Base-by-base conservation (phyloP, 371 early-diverging fungal species). In the Encephalitozoon cuniculi region DNA sequence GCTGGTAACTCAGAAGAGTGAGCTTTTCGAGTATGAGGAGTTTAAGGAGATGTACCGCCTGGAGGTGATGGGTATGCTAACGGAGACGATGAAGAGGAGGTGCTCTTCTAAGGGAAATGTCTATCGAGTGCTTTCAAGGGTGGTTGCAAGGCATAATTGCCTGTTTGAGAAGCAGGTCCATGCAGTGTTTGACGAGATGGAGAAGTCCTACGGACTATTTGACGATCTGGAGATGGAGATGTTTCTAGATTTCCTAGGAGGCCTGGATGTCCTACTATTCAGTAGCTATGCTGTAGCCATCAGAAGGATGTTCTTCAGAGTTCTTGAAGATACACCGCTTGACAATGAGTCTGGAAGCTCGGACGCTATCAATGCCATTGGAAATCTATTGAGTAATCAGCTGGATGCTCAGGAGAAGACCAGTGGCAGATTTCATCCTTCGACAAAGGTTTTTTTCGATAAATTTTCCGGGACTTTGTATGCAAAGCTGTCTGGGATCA, bases 161-260 rank as follows among this genome's bases (percentile, higher is more conserved):
- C 11, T 59, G 5, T 59, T 59, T 34, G 59, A 59, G 34, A 59
- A 59, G 18, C 4, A 11, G n/a, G 34, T 59, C 18, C 59, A 34
- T 4, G 12, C 4, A 18, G 30, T 59, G 30, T 59, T 59, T 59
- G 30, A 37, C 34, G 59, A 59, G 12, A 37, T 59, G 11, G 59
- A 59, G 34, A 59, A 34, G 5, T 30, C 59, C 6, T 59, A 59
- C n/a, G 34, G 21, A 34, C 18, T 30, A 11, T 34, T 59, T 34
- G 59, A 59, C 18, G 59, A 59, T 6, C 34, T 59, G 34, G 59
- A 59, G 59, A 30, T 15, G 32, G 59, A 59, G 59, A 59, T 59
- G 37, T 59, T 59, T 59, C n/a, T 59, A 6, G 59, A 59, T 18
- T 59, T 59, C 21, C 34, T 59, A n/a, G 59, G 59, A 12, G 9